phyloP scores from a whole-genome alignment of 306 rosid genomes.

The Gynostemma pentaphyllum region DNA sequence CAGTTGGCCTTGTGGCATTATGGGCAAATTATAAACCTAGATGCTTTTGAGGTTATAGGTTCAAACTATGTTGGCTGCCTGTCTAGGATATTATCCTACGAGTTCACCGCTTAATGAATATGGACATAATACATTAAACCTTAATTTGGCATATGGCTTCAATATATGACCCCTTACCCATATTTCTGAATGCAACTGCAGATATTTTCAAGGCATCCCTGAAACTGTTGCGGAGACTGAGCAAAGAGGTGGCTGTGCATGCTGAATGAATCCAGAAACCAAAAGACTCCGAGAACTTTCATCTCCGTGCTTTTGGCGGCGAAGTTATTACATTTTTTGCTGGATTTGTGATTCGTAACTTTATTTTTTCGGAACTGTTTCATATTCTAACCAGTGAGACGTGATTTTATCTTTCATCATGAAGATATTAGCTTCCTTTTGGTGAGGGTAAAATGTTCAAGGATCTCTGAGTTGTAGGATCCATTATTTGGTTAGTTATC shows the following conservation, averaged over 20 bases:
- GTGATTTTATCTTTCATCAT: constrained; percentile 18
- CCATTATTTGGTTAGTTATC: constrained; percentile 12
- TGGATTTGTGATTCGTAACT: constrained; percentile 11
- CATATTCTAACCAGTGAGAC: constrained; percentile 16
- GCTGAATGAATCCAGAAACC: constrained; percentile 45
- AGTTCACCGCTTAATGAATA: too few relatives aligned
- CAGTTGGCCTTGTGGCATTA: too few relatives aligned
- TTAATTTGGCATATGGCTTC: background rate
- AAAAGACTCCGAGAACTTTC: constrained; percentile 12
- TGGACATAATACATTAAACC: background rate
- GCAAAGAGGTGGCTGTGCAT: constrained; percentile 81
- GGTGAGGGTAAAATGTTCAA: constrained; percentile 13
- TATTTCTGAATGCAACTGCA: constrained; percentile 23
- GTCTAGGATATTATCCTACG: too few relatives aligned
- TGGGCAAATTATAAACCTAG: too few relatives aligned
- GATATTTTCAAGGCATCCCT: constrained; percentile 90
- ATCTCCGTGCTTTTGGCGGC: constrained; percentile 9
- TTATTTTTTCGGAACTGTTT: constrained; percentile 21
- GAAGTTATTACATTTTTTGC: constrained; percentile 28
- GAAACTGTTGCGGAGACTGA: constrained; percentile 66
- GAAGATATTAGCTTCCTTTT: constrained; percentile 18
- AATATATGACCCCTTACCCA: background rate
- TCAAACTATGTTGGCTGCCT: too few relatives aligned
- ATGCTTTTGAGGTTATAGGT: too few relatives aligned
- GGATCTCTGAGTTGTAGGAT: constrained; percentile 16